phyloP scores from a whole-genome alignment of 495 filamentous ascomycete species.

The Platismatia glauca region DNA sequence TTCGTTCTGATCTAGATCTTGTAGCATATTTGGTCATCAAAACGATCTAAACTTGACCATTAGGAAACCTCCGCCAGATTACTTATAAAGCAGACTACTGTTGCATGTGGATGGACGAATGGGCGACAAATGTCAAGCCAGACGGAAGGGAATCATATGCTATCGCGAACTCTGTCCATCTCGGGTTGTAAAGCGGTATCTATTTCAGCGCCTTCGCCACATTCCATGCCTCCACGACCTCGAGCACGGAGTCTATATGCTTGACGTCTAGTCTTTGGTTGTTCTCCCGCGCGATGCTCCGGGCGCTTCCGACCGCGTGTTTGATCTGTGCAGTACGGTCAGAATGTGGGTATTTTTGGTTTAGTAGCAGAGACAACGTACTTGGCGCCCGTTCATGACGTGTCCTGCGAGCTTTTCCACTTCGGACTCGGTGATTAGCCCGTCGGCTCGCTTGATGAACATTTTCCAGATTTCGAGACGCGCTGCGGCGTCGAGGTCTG shows the following conservation, averaged over 20 bases:
- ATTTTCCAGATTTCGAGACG: conserved; percentile 17
- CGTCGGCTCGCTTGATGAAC: conserved; percentile 7
- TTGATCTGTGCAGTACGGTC: conserved; percentile 2
- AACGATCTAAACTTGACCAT: no score
- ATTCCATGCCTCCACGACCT: conserved; percentile 15
- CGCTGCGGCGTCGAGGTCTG: conserved; percentile 15
- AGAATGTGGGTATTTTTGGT: neutral
- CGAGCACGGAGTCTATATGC: conserved; percentile 11
- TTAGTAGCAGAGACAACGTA: neutral
- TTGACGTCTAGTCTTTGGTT: conserved; percentile 11
- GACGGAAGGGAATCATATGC: no score
- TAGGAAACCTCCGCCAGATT: no score
- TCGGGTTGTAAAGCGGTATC: no score
- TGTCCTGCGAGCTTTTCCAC: neutral
- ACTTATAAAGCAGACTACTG: no score
- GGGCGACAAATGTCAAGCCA: no score
- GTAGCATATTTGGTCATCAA: no score
- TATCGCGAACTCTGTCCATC: no score
- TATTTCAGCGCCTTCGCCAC: conserved; percentile 10
- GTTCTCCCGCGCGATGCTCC: conserved; percentile 14
- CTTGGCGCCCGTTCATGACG: conserved; percentile 21
- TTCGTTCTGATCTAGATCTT: no score
- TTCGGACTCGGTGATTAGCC: neutral
- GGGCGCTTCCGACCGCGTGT: conserved; percentile 14
- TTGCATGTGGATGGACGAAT: no score